These are phyloP conservation scores for Fulvia fulva DNA, from an alignment of 2,329 filamentous ascomycete species.

Conservation along the genomic window DNA sequence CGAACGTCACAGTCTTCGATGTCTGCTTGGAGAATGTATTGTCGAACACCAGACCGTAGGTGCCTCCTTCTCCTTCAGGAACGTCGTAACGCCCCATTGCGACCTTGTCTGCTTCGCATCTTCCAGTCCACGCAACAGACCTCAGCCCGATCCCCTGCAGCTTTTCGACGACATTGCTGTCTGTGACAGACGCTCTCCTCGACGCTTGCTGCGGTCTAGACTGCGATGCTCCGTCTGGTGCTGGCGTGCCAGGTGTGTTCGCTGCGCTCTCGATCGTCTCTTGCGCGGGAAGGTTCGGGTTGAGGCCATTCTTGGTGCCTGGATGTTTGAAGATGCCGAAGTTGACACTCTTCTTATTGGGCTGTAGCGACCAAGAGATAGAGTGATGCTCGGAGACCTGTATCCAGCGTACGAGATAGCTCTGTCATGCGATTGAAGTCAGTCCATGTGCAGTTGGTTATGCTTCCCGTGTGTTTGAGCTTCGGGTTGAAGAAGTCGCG, in stretches of 20 bases:
- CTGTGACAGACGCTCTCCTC: slow-evolving; percentile 42
- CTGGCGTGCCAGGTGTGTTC: slow-evolving; percentile 34
- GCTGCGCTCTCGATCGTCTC: slow-evolving; percentile 37
- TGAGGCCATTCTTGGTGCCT: slow-evolving; percentile 60
- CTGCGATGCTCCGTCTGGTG: slow-evolving; percentile 34
- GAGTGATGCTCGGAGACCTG: slow-evolving; percentile 85
- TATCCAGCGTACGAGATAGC: slow-evolving; percentile 97
- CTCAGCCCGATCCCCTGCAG: slow-evolving; percentile 60
- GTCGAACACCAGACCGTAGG: slow-evolving; percentile 96
- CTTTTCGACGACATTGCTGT: slow-evolving; percentile 64
- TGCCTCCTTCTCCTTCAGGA: slow-evolving; percentile 68
- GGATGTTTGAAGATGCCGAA: slow-evolving; percentile 98
- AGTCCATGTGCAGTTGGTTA: slow-evolving; percentile 1
- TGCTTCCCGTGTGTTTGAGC: slow-evolving; percentile 6
- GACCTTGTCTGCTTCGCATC: slow-evolving; percentile 94
- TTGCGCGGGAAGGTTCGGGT: slow-evolving; percentile 41
- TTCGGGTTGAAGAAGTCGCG: slow-evolving; percentile 21
- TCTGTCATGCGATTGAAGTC: slow-evolving; percentile 51
- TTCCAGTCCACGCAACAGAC: slow-evolving; percentile 75
- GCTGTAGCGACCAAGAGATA: slow-evolving; percentile 95
- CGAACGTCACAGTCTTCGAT: slow-evolving; percentile 91
- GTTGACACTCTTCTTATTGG: slow-evolving; percentile 97
- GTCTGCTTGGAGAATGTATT: slow-evolving; percentile 97
- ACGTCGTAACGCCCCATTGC: slow-evolving; percentile 88
- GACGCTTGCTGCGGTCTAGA: slow-evolving; percentile 39